Base-by-base conservation (phyloP, 768 basidiomycete genomes). In the Megacollybia marginata region DNA sequence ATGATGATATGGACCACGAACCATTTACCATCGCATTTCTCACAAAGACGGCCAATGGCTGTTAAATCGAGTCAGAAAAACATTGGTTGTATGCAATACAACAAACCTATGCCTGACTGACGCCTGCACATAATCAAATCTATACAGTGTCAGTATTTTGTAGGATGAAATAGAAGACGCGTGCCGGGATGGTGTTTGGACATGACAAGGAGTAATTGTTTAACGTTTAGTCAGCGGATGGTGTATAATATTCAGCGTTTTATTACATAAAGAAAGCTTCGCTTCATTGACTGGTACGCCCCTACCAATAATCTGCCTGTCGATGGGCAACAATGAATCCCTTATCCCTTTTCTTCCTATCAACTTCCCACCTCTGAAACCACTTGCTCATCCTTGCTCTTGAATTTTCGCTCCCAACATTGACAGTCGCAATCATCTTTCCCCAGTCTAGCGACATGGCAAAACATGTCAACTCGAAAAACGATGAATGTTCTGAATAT, bases 1-100 rank as follows among this genome's bases (percentile, higher is more conserved):
- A 48, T 34, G 4, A 19, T 33, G 43, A 45, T n/a, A 55, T 6
- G 50, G 4, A 11, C 11, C 8, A 63, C 85, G 53, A 59, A 96
- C 95, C 96, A 99, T 83, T 98, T 98, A 46, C 96, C 96, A 64
- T 99, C 96, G 62, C 94, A 97, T 67, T 97, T 97, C 71, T 99
- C 96, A 67, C 96, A 99, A 47, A 97, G 78, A 59, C 96, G 88
- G 38, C 96, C 96, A 59, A 98, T 96, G 44, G 96, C 96, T 96
- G 57, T 15, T 18, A 50, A 31, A 28, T 34, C 35, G n/a, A 32
- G 49, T 42, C 38, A 36, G 31, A 46, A 61, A 16, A 55, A 53
- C 9, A 12, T 52, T 43, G 46, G 48, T 33, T 42, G 49, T 16
- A 28, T 15, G 23, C 47, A 18, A 40, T 9, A 16, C 28, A 32